Evolutionary conservation across 768 basidiomycete species (phyloP), one percentile per base, ranked within the genome.

Genomic region (Trametes elegans): DNA sequence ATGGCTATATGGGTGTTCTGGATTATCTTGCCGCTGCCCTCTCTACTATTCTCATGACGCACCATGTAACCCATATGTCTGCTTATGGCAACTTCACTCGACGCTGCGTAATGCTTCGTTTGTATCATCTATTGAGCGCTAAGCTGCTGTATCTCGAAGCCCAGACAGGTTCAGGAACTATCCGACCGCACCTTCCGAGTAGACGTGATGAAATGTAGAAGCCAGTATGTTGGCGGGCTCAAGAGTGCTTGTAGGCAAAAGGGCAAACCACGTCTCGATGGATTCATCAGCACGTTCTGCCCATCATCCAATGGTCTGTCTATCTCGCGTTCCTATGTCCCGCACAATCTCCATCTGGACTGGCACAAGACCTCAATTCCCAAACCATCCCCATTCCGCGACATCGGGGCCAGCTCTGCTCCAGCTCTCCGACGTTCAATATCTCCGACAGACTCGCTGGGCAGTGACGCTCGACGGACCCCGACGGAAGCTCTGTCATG

Each of bases 11-110:
- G 62, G 65, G 66, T 61, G 62, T 58, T 64, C 49, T 59, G 63
- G 61, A 61, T 63, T 53, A 40, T 58, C 43, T 59, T 35, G 41
- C 49, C 46, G 53, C 47, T 50, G 47, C 59, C 43, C 49, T 53
- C 39, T 57, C 55, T 57, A 57, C 44, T 57, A 56, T 59, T 55
- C 52, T 58, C 64, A 66, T 66, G 61, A 66, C 62, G 59, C 62
- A 61, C 59, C 63, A 66, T 66, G 65, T 64, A 63, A 58, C 60
- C 63, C 61, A 64, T 66, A 64, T 64, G 65, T 62, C 62, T 60
- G 63, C 63, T 66, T 58, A 56, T 62, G 58, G 59, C 57, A 59
- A 58, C 55, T 50, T 54, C 53, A 51, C 57, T 57, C 56, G 29
- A 46, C 55, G 57, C 50, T 58, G 58, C 54, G 58, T 55, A 52